Evolutionary conservation across 1,284 basidiomycete genomes (phyloP).

Genomic region (Phylloporus gajari): DNA sequence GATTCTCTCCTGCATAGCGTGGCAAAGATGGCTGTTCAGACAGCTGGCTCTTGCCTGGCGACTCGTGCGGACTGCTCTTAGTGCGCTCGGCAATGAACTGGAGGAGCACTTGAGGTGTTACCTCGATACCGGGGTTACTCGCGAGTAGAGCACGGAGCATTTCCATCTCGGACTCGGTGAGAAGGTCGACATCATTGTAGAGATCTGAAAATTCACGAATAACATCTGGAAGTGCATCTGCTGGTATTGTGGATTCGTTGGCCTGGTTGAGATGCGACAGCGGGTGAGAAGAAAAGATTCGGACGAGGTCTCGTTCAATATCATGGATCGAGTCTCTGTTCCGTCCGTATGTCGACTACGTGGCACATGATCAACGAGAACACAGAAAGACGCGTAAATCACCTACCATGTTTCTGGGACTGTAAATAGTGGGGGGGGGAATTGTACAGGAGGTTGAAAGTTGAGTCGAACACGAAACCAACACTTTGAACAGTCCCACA

Average conservation of each 20-base stretch:
- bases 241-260: constrained; percentile 71
- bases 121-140: constrained; percentile 69
- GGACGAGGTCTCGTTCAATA: constrained; percentile 72
- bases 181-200: constrained; percentile 67
- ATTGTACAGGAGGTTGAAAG: constrained; percentile 23
- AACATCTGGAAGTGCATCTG: constrained; percentile 72
- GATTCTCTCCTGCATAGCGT: constrained; percentile 31
- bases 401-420: constrained; percentile 39
- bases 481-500: constrained; percentile 28
- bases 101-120: constrained; percentile 73
- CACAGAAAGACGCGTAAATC: constrained; percentile 20
- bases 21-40: constrained; percentile 34
- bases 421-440: constrained; percentile 13
- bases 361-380: constrained; percentile 8
- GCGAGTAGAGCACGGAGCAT: constrained; percentile 66
- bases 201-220: constrained; percentile 68
- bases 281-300: constrained; percentile 72
- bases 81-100: constrained; percentile 73
- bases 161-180: constrained; percentile 66
- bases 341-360: constrained; percentile 55
- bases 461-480: constrained; percentile 15
- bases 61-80: constrained; percentile 56
- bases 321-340: constrained; percentile 73
- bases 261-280: constrained; percentile 63
- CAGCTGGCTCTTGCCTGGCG: constrained; percentile 45